Percentiles rank a stretch among this genome's conserved stretches.
phyloP scores from a whole-genome alignment of 1,139 yeast species.

The Hyphopichia burtonii region DNA sequence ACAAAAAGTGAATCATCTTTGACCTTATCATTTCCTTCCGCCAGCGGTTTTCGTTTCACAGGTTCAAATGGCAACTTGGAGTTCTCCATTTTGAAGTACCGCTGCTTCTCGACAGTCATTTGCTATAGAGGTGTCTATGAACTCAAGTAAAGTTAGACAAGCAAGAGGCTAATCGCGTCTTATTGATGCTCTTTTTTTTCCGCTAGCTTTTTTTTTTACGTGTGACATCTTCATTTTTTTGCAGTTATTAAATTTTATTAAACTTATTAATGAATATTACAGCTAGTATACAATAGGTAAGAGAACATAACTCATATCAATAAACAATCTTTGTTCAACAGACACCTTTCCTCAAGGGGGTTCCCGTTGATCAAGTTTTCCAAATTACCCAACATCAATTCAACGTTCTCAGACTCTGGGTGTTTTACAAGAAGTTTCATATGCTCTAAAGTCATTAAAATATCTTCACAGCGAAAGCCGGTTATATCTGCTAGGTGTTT shows the following conservation, averaged over 20 bases:
- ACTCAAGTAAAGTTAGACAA: too few relatives aligned
- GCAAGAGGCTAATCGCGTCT: too few relatives aligned
- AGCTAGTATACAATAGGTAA: too few relatives aligned
- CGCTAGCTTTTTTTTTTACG: too few relatives aligned
- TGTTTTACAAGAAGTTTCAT: slow-evolving; percentile 49
- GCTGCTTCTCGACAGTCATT: slow-evolving; percentile 8
- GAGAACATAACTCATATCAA: slow-evolving; percentile 13
- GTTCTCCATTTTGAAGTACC: slow-evolving; percentile 6
- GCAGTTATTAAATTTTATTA: too few relatives aligned
- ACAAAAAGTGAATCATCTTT: not conserved
- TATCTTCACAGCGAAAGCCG: slow-evolving; percentile 71
- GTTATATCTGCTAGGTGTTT: slow-evolving; percentile 55
- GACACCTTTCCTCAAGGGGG: slow-evolving; percentile 19
- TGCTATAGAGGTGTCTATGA: not conserved
- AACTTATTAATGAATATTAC: too few relatives aligned
- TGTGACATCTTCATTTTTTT: too few relatives aligned
- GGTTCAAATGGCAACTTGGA: too few relatives aligned
- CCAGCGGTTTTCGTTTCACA: too few relatives aligned
- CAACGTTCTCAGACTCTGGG: slow-evolving; percentile 11
- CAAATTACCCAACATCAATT: slow-evolving; percentile 22
- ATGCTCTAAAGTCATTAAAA: slow-evolving; percentile 59
- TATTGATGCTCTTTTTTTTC: too few relatives aligned
- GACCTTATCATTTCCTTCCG: not conserved
- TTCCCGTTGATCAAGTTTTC: slow-evolving; percentile 19
- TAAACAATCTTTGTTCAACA: slow-evolving; percentile 29